phyloP scores from a whole-genome alignment of 345 rosid species.

The Eutrema japonicum region DNA sequence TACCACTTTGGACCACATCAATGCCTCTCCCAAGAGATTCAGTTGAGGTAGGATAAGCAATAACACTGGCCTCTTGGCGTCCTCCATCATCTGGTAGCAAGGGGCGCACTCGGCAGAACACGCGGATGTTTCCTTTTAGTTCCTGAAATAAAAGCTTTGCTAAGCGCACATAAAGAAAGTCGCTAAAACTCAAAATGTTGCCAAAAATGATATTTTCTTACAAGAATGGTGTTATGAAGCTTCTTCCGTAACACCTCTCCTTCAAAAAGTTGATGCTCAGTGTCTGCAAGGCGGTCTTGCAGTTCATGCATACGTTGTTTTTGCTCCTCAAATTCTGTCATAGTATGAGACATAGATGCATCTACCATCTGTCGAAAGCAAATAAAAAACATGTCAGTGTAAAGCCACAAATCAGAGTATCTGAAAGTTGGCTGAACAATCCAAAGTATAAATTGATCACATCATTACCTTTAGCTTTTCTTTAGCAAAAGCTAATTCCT shows the following conservation, averaged over 20 bases:
- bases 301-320: constrained; percentile 47
- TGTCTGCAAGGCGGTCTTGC: constrained; percentile 62
- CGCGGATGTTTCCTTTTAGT: constrained; percentile 96
- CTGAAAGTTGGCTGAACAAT: not conserved
- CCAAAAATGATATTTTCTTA: constrained; percentile 34
- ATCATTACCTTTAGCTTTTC: constrained; percentile 77
- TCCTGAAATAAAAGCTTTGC: constrained; percentile 53
- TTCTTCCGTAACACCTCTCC: constrained; percentile 83
- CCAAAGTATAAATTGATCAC: not conserved
- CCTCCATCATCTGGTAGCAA: constrained; percentile 73
- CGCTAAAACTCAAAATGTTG: not conserved
- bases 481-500: constrained; percentile 66
- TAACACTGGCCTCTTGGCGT: constrained; percentile 55
- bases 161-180: constrained; percentile 5
- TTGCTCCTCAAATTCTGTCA: constrained; percentile 61
- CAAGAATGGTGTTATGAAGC: constrained; percentile 89
- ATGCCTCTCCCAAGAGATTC: constrained; percentile 84
- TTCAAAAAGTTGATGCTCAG: constrained; percentile 64
- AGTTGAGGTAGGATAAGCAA: constrained; percentile 69
- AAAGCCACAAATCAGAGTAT: not conserved
- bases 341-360: constrained; percentile 57
- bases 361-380: constrained; percentile 56
- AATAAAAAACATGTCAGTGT: constrained; percentile 11
- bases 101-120: constrained; percentile 94
- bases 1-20: constrained; percentile 84